These are phyloP conservation scores for Dipteronia dyeriana DNA, from an alignment of 345 rosid species.

Conservation along the genomic window DNA sequence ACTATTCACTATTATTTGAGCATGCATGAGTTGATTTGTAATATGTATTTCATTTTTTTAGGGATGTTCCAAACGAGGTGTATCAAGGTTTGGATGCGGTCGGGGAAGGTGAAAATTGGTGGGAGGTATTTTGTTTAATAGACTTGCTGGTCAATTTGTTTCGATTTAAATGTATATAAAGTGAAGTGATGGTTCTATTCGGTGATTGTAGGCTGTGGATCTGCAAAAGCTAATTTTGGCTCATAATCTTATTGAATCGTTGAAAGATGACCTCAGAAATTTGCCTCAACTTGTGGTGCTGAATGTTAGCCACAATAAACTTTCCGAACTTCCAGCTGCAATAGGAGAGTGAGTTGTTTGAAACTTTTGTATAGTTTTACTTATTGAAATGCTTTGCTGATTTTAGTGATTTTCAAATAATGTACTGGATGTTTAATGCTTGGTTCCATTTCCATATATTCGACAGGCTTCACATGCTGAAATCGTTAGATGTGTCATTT, in stretches of 20 bases:
- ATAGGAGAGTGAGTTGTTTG: constrained; percentile 73
- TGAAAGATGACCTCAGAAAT: constrained; percentile 76
- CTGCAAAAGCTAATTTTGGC: constrained; percentile 90
- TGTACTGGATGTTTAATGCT: background rate
- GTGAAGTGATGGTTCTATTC: background rate
- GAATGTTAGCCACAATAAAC: constrained; percentile 82
- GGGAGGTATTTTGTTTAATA: constrained; percentile 67
- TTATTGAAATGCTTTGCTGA: background rate
- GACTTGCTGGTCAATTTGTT: background rate
- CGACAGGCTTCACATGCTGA: constrained; percentile 75
- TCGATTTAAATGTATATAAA: background rate
- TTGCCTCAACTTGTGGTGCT: constrained; percentile 63
- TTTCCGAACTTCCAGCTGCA: constrained; percentile 69
- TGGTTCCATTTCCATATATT: constrained; percentile 3
- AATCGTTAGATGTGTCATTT: constrained; percentile 79
- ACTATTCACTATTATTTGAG: no score
- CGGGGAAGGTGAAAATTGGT: constrained; percentile 89
- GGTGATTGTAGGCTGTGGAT: constrained; percentile 68
- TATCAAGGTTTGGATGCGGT: constrained; percentile 58
- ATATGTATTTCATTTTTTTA: constrained; percentile 18
- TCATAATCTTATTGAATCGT: constrained; percentile 72
- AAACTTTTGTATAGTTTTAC: background rate
- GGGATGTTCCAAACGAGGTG: constrained; percentile 79
- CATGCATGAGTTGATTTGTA: background rate
- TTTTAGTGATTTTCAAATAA: background rate